Evolutionary conservation across 192 early-diverging fungal species (phyloP).

Genomic region (Coemansia sp.): DNA sequence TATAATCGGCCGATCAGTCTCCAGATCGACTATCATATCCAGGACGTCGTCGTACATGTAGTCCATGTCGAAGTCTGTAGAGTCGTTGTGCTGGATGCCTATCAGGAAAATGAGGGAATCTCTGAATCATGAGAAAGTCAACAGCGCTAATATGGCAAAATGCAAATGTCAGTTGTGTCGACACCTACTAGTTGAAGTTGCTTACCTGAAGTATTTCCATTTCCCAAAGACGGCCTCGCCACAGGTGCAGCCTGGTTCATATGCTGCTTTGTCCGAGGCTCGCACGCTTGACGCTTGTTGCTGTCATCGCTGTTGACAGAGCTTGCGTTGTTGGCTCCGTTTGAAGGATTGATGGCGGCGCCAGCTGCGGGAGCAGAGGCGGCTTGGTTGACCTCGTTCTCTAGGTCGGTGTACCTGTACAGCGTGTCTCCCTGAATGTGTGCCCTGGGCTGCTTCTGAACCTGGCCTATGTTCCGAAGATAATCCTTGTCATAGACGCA

Average conservation of each 20-base stretch:
- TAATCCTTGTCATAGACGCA: conserved; percentile 85
- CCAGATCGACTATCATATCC: conserved; percentile 34
- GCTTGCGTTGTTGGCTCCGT: neutral
- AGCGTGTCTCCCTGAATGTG: conserved; percentile 26
- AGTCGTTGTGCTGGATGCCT: conserved; percentile 9
- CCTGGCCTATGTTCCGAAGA: conserved; percentile 37
- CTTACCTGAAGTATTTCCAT: conserved; percentile 6
- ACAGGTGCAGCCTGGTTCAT: neutral
- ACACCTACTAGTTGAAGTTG: neutral
- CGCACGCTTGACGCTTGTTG: neutral
- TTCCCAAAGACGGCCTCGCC: neutral
- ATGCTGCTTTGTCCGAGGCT: neutral
- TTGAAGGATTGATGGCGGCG: neutral
- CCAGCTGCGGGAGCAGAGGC: neutral
- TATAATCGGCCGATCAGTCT: conserved; percentile 42
- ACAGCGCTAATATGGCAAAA: neutral
- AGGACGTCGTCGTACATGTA: conserved; percentile 33
- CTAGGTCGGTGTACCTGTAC: conserved; percentile 37
- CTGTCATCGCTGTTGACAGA: neutral
- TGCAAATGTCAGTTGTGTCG: neutral
- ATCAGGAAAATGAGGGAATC: neutral
- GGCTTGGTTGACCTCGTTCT: neutral
- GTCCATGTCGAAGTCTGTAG: conserved; percentile 43
- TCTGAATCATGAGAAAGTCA: neutral
- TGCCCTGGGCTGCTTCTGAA: conserved; percentile 40